Evolutionary conservation across 2,329 filamentous ascomycete species (phyloP), one percentile per base, ranked within the genome.

Genomic region (Phaeosphaeria sp.): DNA sequence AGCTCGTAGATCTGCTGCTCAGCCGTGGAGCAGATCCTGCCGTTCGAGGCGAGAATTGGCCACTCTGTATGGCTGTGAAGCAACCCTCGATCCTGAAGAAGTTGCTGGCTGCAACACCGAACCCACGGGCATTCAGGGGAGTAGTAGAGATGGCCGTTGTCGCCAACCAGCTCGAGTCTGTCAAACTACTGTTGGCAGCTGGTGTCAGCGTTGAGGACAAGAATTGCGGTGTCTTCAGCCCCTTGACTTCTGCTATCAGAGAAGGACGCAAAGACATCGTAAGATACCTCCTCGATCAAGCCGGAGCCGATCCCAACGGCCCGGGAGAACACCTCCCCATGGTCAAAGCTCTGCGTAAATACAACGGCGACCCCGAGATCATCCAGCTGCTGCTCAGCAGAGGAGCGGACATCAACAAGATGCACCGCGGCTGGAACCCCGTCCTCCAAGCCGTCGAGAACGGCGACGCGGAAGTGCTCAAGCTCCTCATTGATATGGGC

Each of bases 191-290:
- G 33, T 79, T 91, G 17, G 81, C 79, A 17, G 86, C 87, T 0
- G 89, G 89, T 15, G 85, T 90, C 18, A 87, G 83, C 42, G 87
- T 90, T 53, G 88, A 91, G 72, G 89, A 90, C 76, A 88, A 88
- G 77, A 91, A 89, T 68, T 88, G 87, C 20, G 89, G 89, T 52
- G 89, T 91, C 49, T 91, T 91, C 78, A 89, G 87, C 0, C 86
- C 87, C 0, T 81, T 91, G 3, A 91, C 88, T 0, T 89, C 87
- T 0, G 87, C 87, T 8, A 86, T 90, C 55, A 86, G 88, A 13
- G 88, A 91, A 73, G 79, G 85, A 24, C 82, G 82, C 64, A 84
- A 82, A 45, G 83, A 84, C 0, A 89, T 90, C 55, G 86, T 89
- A 42, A 74, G 73, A 3, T 90, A 81, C 76, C 81, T 91, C 9